Percentiles rank a stretch among this genome's conserved stretches.
Evolutionary conservation across 2,329 filamentous ascomycete genomes (phyloP).

Genomic region (Xylaria sp.): DNA sequence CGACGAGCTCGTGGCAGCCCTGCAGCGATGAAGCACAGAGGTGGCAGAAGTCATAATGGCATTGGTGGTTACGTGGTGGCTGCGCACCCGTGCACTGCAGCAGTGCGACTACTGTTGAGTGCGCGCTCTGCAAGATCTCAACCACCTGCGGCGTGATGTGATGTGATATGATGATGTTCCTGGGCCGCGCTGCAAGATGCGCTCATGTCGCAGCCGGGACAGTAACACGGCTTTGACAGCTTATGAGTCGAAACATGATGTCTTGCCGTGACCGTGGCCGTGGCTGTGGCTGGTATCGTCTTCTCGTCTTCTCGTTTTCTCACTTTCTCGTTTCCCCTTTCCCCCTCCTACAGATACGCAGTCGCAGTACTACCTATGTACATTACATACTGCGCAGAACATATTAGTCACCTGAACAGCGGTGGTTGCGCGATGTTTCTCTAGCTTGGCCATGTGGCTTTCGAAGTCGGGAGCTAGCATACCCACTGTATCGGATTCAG

Average conservation of each 20-base stretch:
- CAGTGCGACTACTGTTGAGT: constrained; percentile 28
- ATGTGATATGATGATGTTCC: no score
- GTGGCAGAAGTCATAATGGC: constrained; percentile 17
- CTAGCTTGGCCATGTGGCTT: constrained; percentile 21
- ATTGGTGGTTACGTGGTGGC: constrained; percentile 27
- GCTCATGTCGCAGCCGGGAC: constrained; percentile 21
- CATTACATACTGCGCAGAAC: not conserved
- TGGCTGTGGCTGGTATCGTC: constrained; percentile 8
- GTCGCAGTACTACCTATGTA: not conserved
- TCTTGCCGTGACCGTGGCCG: constrained; percentile 13
- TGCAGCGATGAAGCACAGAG: constrained; percentile 23
- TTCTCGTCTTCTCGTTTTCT: no score
- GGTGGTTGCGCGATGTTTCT: constrained; percentile 5
- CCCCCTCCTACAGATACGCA: not conserved
- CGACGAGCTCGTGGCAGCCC: constrained; percentile 39
- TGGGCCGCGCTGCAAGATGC: constrained; percentile 19
- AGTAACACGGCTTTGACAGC: constrained; percentile 22
- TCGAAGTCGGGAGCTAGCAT: constrained; percentile 14
- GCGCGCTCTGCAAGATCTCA: constrained; percentile 32
- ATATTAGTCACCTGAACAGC: not conserved
- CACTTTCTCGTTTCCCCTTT: not conserved
- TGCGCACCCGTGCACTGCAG: constrained; percentile 28
- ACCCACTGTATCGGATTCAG: constrained; percentile 23
- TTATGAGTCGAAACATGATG: constrained; percentile 26
- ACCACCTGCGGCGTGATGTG: constrained; percentile 25